Evolutionary conservation across 2,329 filamentous ascomycete genomes (phyloP).

Genomic region (Fusarium algeriense): DNA sequence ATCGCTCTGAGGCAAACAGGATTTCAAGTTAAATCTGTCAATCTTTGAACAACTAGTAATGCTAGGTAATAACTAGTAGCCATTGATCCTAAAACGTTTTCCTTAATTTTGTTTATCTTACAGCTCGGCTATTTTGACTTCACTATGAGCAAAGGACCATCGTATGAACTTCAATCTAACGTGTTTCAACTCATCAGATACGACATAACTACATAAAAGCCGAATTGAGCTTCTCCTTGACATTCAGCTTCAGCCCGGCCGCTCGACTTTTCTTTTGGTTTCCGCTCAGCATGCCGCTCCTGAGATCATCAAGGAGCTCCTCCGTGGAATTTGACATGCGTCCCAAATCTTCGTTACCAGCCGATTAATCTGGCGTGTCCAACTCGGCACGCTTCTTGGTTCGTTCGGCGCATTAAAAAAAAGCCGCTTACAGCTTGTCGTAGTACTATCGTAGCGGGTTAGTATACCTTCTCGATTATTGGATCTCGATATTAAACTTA

Average conservation of each 20-base stretch:
- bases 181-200: conserved; percentile 57
- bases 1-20: background rate
- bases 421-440: conserved; percentile 89
- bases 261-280: conserved; percentile 51
- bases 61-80: background rate
- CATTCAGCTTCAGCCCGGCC: conserved; percentile 54
- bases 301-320: conserved; percentile 44
- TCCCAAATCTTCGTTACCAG: conserved; percentile 51
- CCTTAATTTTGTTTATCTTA: background rate
- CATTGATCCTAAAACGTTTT: background rate
- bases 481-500: conserved; percentile 66
- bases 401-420: conserved; percentile 59
- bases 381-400: conserved; percentile 58
- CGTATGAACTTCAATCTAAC: conserved; percentile 49
- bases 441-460: conserved; percentile 77
- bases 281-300: conserved; percentile 50
- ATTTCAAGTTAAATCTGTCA: background rate
- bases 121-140: background rate
- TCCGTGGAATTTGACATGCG: conserved; percentile 46
- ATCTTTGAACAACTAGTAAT: background rate
- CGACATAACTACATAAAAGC: conserved; percentile 60
- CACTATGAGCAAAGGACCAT: background rate
- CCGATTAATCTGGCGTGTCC: conserved; percentile 58
- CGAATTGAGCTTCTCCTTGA: conserved; percentile 53
- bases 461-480: conserved; percentile 15